Conservation (phyloP, 805 yeast species). For the Yueomyces sp. region DNA sequence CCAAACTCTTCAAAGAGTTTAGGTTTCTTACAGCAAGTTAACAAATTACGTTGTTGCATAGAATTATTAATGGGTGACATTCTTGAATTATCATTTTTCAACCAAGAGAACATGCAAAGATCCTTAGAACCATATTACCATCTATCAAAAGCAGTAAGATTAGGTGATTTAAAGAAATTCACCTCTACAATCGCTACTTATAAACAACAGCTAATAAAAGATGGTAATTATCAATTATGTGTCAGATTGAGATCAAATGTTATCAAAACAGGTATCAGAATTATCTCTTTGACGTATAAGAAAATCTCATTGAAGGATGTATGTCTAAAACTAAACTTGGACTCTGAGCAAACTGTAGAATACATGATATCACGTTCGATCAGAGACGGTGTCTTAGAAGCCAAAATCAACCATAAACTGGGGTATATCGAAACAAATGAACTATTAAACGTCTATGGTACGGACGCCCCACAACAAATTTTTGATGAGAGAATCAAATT, state of each 20-base stretch:
- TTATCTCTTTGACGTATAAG: constrained; percentile 81
- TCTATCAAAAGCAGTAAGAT: constrained; percentile 80
- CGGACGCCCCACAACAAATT: constrained; percentile 72
- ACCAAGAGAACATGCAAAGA: constrained; percentile 43
- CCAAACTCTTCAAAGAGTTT: constrained; percentile 77
- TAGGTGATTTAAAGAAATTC: constrained; percentile 79
- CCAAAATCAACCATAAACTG: constrained; percentile 76
- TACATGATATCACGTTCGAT: constrained; percentile 94
- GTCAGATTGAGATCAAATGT: constrained; percentile 90
- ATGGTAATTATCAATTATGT: constrained; percentile 73
- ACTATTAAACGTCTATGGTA: constrained; percentile 72
- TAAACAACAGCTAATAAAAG: constrained; percentile 49
- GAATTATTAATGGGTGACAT: constrained; percentile 94
- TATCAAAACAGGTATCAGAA: constrained; percentile 92
- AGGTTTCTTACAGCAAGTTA: constrained; percentile 83
- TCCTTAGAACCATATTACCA: constrained; percentile 71
- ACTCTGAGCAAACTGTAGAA: constrained; percentile 91
- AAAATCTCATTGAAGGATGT: constrained; percentile 86
- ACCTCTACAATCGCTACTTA: constrained; percentile 54
- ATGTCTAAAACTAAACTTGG: constrained; percentile 82
- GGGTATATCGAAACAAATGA: constrained; percentile 91
- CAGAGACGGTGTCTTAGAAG: constrained; percentile 95
- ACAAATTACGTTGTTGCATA: constrained; percentile 75
- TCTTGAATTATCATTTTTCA: constrained; percentile 77
- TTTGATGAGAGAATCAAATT: constrained; percentile 90